phyloP scores from a whole-genome alignment of 2,329 filamentous ascomycete species.

The Clonostachys sp. region DNA sequence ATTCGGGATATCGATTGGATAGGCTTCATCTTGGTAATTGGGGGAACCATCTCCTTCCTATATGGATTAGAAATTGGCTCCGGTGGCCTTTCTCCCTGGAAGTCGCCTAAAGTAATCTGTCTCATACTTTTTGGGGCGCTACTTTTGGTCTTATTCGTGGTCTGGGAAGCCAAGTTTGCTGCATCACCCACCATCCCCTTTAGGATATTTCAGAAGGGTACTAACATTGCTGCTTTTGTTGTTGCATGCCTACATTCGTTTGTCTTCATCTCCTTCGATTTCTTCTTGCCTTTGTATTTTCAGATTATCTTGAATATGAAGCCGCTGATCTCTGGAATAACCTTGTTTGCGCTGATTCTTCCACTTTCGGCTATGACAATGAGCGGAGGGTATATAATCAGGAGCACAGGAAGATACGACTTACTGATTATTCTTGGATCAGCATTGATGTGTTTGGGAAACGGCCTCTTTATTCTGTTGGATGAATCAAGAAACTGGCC shows the following conservation, averaged over 20 bases:
- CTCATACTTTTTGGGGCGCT: slow-evolving; percentile 44
- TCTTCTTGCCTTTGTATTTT: slow-evolving; percentile 58
- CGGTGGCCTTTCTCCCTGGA: slow-evolving; percentile 43
- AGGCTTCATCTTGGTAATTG: slow-evolving; percentile 51
- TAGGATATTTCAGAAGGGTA: slow-evolving; percentile 39
- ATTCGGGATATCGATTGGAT: slow-evolving; percentile 44
- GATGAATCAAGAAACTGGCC: too few species aligned
- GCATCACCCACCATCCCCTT: slow-evolving; percentile 54
- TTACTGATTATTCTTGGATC: too few species aligned
- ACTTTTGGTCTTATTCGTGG: slow-evolving; percentile 35
- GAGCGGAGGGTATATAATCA: too few species aligned
- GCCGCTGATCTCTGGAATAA: slow-evolving; percentile 41
- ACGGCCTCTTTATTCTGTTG: too few species aligned
- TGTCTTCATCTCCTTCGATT: slow-evolving; percentile 51
- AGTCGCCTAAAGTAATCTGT: slow-evolving; percentile 44
- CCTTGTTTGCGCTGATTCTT: slow-evolving; percentile 46
- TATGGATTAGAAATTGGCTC: slow-evolving; percentile 57
- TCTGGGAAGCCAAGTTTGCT: slow-evolving; percentile 49
- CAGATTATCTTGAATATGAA: slow-evolving; percentile 49
- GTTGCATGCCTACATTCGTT: slow-evolving; percentile 24
- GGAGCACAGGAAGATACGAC: too few species aligned
- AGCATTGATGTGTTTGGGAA: too few species aligned
- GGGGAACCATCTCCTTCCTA: slow-evolving; percentile 53
- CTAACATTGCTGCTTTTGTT: slow-evolving; percentile 43
- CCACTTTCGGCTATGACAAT: slow-evolving; percentile 6